Evolutionary conservation across 345 rosid species (phyloP).

Genomic region (Lepidium sativum): DNA sequence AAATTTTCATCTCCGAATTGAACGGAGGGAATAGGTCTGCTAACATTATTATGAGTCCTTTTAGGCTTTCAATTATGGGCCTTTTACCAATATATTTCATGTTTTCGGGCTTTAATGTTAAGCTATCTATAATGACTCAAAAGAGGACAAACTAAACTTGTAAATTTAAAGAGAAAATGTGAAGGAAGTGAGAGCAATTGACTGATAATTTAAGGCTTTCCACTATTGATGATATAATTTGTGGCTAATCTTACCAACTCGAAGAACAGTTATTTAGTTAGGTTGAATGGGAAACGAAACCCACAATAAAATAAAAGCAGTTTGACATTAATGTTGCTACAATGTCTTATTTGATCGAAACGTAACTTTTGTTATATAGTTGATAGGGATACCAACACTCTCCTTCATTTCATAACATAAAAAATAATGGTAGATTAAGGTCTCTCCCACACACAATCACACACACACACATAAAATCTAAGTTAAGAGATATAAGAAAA

Average conservation of each 20-base stretch:
- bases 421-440: neutral
- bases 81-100: neutral
- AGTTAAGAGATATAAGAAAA: constrained; percentile 12
- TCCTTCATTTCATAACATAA: neutral
- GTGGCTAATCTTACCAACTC: neutral
- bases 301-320: neutral
- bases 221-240: no score
- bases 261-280: neutral
- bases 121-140: no score
- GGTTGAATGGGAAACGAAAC: neutral
- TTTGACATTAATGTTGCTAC: neutral
- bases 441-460: neutral
- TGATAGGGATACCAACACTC: neutral
- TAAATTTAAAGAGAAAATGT: no score
- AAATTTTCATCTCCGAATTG: neutral
- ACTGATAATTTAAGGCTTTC: no score
- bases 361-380: neutral
- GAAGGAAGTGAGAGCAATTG: no score
- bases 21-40: neutral
- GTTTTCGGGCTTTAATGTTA: no score
- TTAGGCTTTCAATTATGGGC: neutral
- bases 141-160: no score
- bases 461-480: neutral
- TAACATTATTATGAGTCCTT: neutral
- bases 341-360: neutral